Evolutionary conservation across 768 basidiomycete species (phyloP).

Genomic region (Mycena capillaripes): DNA sequence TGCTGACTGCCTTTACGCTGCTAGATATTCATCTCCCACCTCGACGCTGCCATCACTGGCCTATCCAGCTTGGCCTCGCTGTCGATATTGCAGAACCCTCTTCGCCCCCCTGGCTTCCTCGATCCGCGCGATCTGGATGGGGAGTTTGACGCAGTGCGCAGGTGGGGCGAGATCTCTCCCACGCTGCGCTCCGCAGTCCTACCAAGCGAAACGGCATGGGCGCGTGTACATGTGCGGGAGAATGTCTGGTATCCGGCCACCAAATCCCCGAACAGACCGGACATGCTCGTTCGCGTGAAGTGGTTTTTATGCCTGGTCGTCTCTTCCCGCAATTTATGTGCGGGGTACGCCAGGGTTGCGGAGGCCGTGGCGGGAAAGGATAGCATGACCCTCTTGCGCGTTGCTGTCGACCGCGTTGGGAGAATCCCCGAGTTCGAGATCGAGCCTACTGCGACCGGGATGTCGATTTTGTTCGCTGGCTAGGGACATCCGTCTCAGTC

Average conservation of each 20-base stretch:
- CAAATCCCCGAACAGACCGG: background rate
- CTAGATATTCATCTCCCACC: background rate
- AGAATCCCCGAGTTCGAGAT: background rate
- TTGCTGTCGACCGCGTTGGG: background rate
- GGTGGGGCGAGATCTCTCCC: background rate
- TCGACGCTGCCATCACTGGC: background rate
- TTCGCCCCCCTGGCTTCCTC: background rate
- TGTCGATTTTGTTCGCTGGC: slow-evolving; percentile 1
- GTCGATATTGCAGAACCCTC: background rate
- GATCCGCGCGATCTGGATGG: background rate
- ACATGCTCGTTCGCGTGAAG: slow-evolving; percentile 9
- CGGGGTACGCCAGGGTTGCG: background rate
- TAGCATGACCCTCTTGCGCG: background rate
- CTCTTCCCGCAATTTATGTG: background rate
- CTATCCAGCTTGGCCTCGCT: background rate
- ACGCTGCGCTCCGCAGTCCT: background rate
- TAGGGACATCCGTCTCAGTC: too few relatives aligned
- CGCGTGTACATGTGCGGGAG: background rate
- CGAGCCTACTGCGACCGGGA: background rate
- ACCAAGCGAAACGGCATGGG: slow-evolving; percentile 6
- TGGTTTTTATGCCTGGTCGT: background rate
- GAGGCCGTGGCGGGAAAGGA: background rate
- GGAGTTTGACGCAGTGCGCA: slow-evolving; percentile 4
- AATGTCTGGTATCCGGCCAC: slow-evolving; percentile 15
- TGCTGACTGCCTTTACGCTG: background rate